A percentile compares a stretch with the other conserved stretches of the same genome.
Conservation (phyloP, 306 rosid species). For the Prunus salicina region DNA sequence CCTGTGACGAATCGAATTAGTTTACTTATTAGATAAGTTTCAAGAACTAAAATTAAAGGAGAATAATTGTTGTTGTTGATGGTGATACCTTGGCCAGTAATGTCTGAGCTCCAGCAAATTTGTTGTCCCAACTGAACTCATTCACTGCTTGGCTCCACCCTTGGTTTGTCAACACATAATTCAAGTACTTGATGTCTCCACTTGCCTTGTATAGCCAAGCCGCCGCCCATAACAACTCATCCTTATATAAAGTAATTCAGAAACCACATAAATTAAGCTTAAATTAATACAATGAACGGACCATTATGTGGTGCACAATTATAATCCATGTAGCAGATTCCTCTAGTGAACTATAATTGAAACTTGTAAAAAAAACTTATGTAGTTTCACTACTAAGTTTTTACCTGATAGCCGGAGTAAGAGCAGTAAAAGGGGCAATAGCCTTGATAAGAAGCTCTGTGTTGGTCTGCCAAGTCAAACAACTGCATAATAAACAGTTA, state of each 20-base stretch:
- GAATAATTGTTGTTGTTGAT: not conserved
- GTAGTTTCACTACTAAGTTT: not conserved
- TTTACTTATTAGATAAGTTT: not conserved
- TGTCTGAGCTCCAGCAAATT: slow-evolving; percentile 79
- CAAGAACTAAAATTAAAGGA: not conserved
- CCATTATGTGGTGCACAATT: too few species aligned
- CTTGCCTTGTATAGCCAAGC: slow-evolving; percentile 77
- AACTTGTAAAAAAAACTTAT: not conserved
- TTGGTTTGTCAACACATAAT: slow-evolving; percentile 52
- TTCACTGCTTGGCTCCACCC: slow-evolving; percentile 63
- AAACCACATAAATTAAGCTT: too few species aligned
- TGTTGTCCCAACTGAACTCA: slow-evolving; percentile 94
- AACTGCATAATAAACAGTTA: slow-evolving; percentile 36
- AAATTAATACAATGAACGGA: too few species aligned
- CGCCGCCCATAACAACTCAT: slow-evolving; percentile 87
- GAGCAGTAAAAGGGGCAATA: slow-evolving; percentile 96
- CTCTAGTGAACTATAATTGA: too few species aligned
- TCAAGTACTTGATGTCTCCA: slow-evolving; percentile 52
- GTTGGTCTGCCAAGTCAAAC: slow-evolving; percentile 77
- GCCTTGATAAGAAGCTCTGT: slow-evolving; percentile 63
- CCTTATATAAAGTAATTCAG: slow-evolving; percentile 33
- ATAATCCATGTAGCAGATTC: too few species aligned
- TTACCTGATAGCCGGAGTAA: slow-evolving; percentile 81
- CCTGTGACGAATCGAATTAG: slow-evolving; percentile 33
- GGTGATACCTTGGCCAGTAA: slow-evolving; percentile 51